Evolutionary conservation across 2,329 filamentous ascomycete species (phyloP).

Genomic region (Penicillium hesseltinei): DNA sequence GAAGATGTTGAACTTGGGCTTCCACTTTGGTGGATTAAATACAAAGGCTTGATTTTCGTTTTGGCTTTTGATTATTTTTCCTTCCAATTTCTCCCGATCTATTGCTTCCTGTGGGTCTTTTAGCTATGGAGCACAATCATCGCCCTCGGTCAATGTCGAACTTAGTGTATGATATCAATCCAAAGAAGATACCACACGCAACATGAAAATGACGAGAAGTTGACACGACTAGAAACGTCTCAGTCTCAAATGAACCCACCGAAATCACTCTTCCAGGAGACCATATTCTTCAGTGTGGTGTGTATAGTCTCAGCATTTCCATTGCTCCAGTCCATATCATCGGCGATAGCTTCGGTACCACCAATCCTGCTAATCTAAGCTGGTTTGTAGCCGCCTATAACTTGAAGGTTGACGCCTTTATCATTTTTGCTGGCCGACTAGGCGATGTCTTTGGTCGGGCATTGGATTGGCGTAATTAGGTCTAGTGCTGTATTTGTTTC

Average conservation of each 20-base stretch:
- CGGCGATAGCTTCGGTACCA: neutral
- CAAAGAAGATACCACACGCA: neutral
- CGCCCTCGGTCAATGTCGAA: neutral
- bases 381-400: too few relatives aligned
- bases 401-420: too few relatives aligned
- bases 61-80: neutral
- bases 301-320: neutral
- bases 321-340: neutral
- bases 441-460: too few relatives aligned
- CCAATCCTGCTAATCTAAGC: neutral
- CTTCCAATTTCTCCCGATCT: neutral
- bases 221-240: neutral
- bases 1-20: too few relatives aligned
- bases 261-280: neutral
- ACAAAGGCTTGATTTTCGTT: neutral
- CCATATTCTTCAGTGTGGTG: neutral
- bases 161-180: neutral
- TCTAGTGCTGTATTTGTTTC: too few relatives aligned
- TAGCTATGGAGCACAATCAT: neutral
- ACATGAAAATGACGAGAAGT: neutral
- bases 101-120: neutral
- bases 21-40: too few relatives aligned
- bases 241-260: neutral
- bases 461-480: too few relatives aligned
- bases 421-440: too few relatives aligned